Evolutionary conservation across 495 filamentous ascomycete species (phyloP), one percentile per base, ranked within the genome.

Genomic region (Talaromyces liani): DNA sequence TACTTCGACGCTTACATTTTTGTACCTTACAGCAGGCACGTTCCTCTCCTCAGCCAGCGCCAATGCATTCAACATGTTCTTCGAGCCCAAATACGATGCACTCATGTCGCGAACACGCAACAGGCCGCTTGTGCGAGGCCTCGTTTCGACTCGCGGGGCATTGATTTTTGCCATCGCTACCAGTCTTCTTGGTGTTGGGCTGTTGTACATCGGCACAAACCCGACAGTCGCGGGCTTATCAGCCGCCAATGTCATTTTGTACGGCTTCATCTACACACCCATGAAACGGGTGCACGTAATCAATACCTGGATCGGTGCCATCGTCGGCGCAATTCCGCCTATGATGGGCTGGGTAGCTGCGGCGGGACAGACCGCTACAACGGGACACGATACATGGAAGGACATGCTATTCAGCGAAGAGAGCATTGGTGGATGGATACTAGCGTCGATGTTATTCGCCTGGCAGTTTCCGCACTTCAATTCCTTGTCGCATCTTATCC

Each of bases 401-500:
- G 92, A 97, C 63, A 85, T 97, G 33, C 82, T 98, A 0, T 84
- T 89, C 67, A 83, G 85, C 18, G 79, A 87, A 68, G 77, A 78
- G 12, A 89, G 87, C 62, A 76, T 88, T 6, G 94, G 94, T 2
- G 95, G 93, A 1, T 98, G 94, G 94, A 73, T 98, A 6, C 78
- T 97, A 1, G 95, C 90, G 5, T 85, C 82, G 0, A 76, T 97
- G 33, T 78, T 98, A 6, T 95, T 97, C 64, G 90, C 92, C 1
- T 98, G 94, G 94, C 94, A 98, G 72, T 98, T 98, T 69, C 91
- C 94, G 12, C 94, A 98, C 72, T 98, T 98, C 79, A 97, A 96
- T 79, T 87, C 92, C 0, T 79, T 98, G 9, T 92, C 88, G 24
- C 94, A 91, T 82, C 76, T 84, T 9, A 94, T 98, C 63, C 81